These are phyloP conservation scores for Diplodia sapinea DNA, from an alignment of 2,329 filamentous ascomycete genomes.

Conservation along the genomic window DNA sequence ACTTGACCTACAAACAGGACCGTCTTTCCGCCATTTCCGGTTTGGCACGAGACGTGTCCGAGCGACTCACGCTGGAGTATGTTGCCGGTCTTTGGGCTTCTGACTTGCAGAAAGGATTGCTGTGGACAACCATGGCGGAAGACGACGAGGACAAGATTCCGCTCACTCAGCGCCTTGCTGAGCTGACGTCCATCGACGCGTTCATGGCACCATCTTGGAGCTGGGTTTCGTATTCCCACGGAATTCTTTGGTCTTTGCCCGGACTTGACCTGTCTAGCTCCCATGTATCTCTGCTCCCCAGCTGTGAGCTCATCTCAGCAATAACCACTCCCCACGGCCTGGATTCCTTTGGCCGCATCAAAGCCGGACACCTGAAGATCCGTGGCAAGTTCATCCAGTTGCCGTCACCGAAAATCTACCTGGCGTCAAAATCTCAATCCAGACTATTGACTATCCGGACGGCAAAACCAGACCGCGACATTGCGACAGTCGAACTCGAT, in stretches of 20 bases:
- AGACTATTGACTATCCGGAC: neutral
- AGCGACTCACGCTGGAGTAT: neutral
- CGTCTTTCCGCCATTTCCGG: neutral
- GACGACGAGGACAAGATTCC: conserved; percentile 1
- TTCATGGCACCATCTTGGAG: neutral
- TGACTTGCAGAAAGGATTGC: neutral
- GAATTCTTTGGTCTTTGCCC: neutral
- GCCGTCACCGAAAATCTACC: neutral
- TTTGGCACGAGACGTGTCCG: neutral
- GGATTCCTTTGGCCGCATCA: neutral
- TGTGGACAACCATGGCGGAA: neutral
- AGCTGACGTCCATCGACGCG: neutral
- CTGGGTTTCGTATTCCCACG: neutral
- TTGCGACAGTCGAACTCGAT: neutral
- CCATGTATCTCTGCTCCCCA: neutral
- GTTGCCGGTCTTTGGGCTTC: neutral
- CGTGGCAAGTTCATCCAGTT: neutral
- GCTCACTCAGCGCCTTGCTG: neutral
- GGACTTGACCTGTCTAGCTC: neutral
- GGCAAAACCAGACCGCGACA: neutral
- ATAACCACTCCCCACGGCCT: neutral
- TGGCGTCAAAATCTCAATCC: neutral
- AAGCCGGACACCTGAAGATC: neutral
- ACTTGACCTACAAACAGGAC: neutral
- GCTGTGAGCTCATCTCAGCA: neutral